Evolutionary conservation across 2,329 filamentous ascomycete species (phyloP).

Genomic region (Ascochyta fabae): DNA sequence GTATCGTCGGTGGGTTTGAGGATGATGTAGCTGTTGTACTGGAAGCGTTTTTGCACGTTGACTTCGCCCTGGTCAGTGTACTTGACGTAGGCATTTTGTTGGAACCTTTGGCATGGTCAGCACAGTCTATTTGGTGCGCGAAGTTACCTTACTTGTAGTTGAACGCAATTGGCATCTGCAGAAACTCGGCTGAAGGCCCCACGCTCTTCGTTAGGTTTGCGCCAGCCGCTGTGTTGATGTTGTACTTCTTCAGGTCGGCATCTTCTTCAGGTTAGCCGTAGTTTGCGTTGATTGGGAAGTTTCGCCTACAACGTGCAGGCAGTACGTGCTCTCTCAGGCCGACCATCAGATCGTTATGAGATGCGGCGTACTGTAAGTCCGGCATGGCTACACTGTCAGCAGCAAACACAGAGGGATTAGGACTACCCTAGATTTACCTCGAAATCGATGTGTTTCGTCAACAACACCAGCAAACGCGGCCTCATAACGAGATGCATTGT

Average conservation of each 20-base stretch:
- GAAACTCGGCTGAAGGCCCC: constrained; percentile 80
- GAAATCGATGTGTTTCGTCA: constrained; percentile 83
- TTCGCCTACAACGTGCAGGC: constrained; percentile 68
- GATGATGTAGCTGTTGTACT: constrained; percentile 53
- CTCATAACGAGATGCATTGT: constrained; percentile 71
- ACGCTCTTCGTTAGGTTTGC: constrained; percentile 72
- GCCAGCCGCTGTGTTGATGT: constrained; percentile 44
- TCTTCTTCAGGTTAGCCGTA: constrained; percentile 46
- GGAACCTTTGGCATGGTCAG: constrained; percentile 63
- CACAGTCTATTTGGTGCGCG: neutral
- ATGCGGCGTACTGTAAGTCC: constrained; percentile 83
- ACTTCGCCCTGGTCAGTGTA: constrained; percentile 54
- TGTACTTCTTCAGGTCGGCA: constrained; percentile 68
- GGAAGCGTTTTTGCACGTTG: constrained; percentile 38
- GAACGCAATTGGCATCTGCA: constrained; percentile 75
- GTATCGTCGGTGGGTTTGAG: constrained; percentile 66
- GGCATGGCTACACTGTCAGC: constrained; percentile 64
- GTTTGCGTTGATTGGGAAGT: neutral
- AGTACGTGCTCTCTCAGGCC: constrained; percentile 75
- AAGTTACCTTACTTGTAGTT: constrained; percentile 57
- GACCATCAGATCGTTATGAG: constrained; percentile 71
- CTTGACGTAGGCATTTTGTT: constrained; percentile 81
- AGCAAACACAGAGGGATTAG: neutral
- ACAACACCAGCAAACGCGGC: constrained; percentile 76
- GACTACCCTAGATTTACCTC: constrained; percentile 58